Evolutionary conservation across 495 filamentous ascomycete species (phyloP), one percentile per base, ranked within the genome.

Genomic region (Hyaloscypha bicolor): DNA sequence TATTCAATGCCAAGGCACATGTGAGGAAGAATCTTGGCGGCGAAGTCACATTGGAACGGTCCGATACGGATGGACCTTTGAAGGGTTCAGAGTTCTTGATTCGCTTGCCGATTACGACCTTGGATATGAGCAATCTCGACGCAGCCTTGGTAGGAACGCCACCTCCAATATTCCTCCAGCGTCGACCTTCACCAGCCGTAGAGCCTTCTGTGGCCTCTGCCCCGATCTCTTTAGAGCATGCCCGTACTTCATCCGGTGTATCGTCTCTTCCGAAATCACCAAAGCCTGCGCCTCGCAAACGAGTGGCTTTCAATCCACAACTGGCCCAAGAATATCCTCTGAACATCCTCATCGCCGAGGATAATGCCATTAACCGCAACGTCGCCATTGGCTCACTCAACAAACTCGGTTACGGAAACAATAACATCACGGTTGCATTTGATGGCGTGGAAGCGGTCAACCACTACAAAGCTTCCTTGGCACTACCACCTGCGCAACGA

Each of bases 361-460:
- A 94, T 77, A 94, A 93, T 78, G 83, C 82, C 45, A 90, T 93
- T 73, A 93, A 93, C 74, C 88, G 91, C n/a, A 86, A 84, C 45
- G 85, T 94, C 3, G 80, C 92, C 22, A 83, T 90, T 33, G 87
- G 79, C 70, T 91, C 91, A 85, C 81, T 94, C 3, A 77, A 80
- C 25, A 90, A 90, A 66, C 81, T 93, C 8, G 91, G 91, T 19
- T 93, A 93, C 73, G 74, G 72, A 16, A 80, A 83, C 39, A 63
- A 57, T 2, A 53, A 70, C 62, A 82, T 93, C 33, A 82, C 83
- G 55, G 86, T 92, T 76, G 91, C 91, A 4, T 86, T 87, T 66
- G 89, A 94, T 71, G 91, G 91, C 39, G 79, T 82, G 55, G 88
- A 93, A 65, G 91, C 91, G 0, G 90, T 94, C 2, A 82, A 85